These are phyloP conservation scores for Saussurea involucrata DNA, from an alignment of 129 eudicot genomes.

Conservation along the genomic window DNA sequence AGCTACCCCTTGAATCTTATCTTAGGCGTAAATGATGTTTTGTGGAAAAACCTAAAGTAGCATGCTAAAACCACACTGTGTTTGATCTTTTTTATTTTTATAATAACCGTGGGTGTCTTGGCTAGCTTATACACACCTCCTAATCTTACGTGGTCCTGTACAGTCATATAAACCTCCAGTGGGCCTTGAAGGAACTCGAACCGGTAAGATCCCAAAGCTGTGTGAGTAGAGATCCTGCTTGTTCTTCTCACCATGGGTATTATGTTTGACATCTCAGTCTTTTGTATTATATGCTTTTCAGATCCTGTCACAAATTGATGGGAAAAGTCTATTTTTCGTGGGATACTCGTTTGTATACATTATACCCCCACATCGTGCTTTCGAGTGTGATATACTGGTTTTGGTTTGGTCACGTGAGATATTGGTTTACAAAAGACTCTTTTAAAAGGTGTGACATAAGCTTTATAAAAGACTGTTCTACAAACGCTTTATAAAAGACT, in stretches of 20 bases:
- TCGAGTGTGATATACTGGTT: too few relatives aligned
- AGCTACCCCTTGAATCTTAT: conserved; percentile 38
- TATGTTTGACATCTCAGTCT: too few relatives aligned
- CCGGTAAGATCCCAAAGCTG: not conserved
- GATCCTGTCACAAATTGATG: too few relatives aligned
- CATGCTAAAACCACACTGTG: not conserved
- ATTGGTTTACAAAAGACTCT: not conserved
- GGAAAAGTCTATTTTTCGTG: too few relatives aligned
- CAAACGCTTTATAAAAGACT: too few relatives aligned
- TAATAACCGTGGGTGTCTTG: not conserved
- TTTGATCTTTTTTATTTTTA: not conserved
- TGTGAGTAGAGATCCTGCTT: too few relatives aligned
- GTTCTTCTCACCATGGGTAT: too few relatives aligned
- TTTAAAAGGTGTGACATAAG: too few relatives aligned
- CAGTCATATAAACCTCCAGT: not conserved
- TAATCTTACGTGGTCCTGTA: not conserved
- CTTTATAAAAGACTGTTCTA: too few relatives aligned
- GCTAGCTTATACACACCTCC: not conserved
- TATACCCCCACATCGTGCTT: not conserved
- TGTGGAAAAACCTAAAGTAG: not conserved
- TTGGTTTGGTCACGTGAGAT: not conserved
- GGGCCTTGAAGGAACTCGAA: not conserved
- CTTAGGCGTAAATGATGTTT: conserved; percentile 6
- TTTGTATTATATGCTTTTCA: too few relatives aligned
- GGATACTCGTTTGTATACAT: too few relatives aligned